Evolutionary conservation across 164 flowering plant species (phyloP).

Genomic region (Nymphaea thermarum): DNA sequence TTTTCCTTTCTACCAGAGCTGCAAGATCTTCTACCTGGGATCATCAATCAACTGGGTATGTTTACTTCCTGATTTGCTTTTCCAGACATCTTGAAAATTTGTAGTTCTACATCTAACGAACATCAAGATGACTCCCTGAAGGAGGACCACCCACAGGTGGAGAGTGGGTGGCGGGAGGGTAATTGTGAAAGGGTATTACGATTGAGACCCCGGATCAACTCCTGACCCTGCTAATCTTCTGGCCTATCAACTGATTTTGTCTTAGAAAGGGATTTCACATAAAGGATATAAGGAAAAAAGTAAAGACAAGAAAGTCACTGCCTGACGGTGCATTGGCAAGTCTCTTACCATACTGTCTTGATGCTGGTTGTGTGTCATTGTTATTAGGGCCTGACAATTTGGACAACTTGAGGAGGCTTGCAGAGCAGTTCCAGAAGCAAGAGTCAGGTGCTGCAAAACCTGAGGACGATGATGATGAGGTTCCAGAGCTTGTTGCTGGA

Average conservation of each 20-base stretch:
- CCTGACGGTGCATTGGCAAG: not conserved
- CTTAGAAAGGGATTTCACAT: no score
- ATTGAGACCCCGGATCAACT: no score
- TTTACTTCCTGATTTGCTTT: not conserved
- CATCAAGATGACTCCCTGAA: no score
- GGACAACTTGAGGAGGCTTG: slow-evolving; percentile 55
- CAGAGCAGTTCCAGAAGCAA: slow-evolving; percentile 61
- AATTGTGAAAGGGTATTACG: no score
- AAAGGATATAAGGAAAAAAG: no score
- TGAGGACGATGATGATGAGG: slow-evolving; percentile 53
- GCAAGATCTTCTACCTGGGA: slow-evolving; percentile 49
- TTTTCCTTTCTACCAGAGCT: slow-evolving; percentile 24
- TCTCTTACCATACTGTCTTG: not conserved
- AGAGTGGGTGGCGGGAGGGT: no score
- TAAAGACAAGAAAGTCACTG: not conserved
- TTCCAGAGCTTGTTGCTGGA: slow-evolving; percentile 48
- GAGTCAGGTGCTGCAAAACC: slow-evolving; percentile 22
- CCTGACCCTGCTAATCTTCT: no score
- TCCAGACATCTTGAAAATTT: not conserved
- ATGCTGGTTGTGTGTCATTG: not conserved
- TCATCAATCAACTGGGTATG: slow-evolving; percentile 49
- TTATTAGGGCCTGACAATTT: slow-evolving; percentile 54
- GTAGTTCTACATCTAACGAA: no score
- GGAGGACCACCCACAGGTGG: no score
- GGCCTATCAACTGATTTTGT: no score